phyloP scores from a whole-genome alignment of 2,329 filamentous ascomycete genomes.

The Microdochium trichocladiopsis region DNA sequence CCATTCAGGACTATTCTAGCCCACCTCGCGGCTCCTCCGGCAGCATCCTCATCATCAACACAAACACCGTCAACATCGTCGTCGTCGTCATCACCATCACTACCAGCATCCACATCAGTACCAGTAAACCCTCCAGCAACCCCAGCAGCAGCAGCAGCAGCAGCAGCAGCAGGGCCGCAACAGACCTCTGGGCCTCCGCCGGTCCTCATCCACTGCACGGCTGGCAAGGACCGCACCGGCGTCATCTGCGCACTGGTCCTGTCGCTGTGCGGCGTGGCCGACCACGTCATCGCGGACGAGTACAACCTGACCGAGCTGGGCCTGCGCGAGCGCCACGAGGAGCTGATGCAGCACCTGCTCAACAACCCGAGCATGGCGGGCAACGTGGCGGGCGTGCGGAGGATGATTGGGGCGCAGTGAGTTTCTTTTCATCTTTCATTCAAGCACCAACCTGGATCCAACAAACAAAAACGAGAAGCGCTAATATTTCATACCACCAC shows the following conservation, averaged over 20 bases:
- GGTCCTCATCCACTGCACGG: slow-evolving; percentile 56
- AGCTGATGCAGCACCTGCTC: slow-evolving; percentile 31
- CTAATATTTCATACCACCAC: no score
- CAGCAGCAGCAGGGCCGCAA: slow-evolving; percentile 1
- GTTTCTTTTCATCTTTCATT: slow-evolving; percentile 1
- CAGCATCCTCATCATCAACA: slow-evolving; percentile 7
- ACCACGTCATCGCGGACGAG: slow-evolving; percentile 40
- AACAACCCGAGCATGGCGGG: neutral
- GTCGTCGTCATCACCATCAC: neutral
- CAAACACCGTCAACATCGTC: neutral
- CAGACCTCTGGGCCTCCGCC: no score
- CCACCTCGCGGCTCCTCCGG: slow-evolving; percentile 39
- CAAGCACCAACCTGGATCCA: no score
- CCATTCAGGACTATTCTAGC: slow-evolving; percentile 46
- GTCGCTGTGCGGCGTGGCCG: slow-evolving; percentile 42
- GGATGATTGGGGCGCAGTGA: slow-evolving; percentile 32
- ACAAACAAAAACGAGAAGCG: no score
- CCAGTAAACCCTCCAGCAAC: slow-evolving; percentile 20
- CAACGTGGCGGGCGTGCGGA: slow-evolving; percentile 23
- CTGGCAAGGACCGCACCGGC: slow-evolving; percentile 60
- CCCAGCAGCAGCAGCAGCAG: slow-evolving; percentile 32
- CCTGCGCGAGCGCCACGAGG: slow-evolving; percentile 44
- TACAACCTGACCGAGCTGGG: slow-evolving; percentile 51
- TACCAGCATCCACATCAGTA: slow-evolving; percentile 1
- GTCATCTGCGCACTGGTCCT: slow-evolving; percentile 52